Evolutionary conservation across 768 basidiomycete genomes (phyloP), one percentile per base, ranked within the genome.

Genomic region (Clitopilus hobsonii): DNA sequence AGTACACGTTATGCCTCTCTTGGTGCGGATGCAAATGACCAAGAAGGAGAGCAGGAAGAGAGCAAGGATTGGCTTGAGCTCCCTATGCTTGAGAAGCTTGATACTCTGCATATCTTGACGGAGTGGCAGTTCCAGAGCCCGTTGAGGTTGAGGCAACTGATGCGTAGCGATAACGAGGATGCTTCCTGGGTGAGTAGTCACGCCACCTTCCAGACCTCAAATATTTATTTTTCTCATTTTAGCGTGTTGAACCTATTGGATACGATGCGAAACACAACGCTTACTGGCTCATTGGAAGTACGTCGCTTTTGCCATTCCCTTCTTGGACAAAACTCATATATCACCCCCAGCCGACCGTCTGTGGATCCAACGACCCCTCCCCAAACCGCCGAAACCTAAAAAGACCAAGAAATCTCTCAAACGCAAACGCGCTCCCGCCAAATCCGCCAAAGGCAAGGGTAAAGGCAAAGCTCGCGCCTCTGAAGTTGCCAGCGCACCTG

Each of bases 91-190:
- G 70, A 71, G 28, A 91, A 91, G 69, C 79, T 94, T 38, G 86
- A 91, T 56, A 83, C 87, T 3, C 71, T 93, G 62, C 81, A 91
- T 60, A 72, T 81, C 14, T 71, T 94, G 49, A 79, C 78, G 25
- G 92, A 94, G 69, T 94, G 92, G 92, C 89, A 91, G 62, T 92
- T 94, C 59, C 85, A 91, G 56, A 89, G 90, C 63, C 82, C 89
- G 4, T 75, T 77, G 52, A 78, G 87, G 53, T 62, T 94, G 20
- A 77, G 90, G 55, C 76, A 75, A 41, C 69, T 88, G 48, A 91
- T 93, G 89, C 88, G 83, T 63, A 80, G 74, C 51, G 91, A 91
- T 54, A 90, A 91, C 57, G 91, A 92, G 38, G 71, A 75, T 54
- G 88, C 86, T 23, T 71, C 79, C 27, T 94, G 92, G 92, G 92